Base-by-base conservation (phyloP, 1,139 yeast species). In the Nakaseomyces glabratus region DNA sequence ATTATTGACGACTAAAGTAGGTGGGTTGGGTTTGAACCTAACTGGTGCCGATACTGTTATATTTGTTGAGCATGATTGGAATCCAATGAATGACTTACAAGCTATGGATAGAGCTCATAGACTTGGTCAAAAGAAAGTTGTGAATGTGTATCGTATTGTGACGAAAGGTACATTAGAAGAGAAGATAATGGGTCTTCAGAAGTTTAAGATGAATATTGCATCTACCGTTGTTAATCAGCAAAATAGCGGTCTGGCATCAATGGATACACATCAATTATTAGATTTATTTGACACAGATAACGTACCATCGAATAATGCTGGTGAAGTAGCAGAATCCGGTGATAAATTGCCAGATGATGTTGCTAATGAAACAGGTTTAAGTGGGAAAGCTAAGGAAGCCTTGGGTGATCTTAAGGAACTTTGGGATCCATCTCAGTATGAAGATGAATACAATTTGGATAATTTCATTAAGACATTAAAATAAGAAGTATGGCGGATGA, bases 91-190 rank as follows among this genome's bases (percentile, higher is more conserved):
- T 55, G 99, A 93, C 65, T 67, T 93, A 41, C 99, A 93, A 58
- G 99, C 99, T 0, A 93, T 93, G 99, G 99, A 93, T 57, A 71
- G 99, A 53, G 98, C 98, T 0, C 99, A 93, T 60, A 72, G 99
- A 58, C 75, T 93, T 47, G 99, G 99, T 4, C 99, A 93, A 61
- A 86, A 86, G 65, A 90, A 88, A 57, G 96, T 90, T 24, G 99
- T 93, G 31, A 85, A 86, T 58, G 98, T 93, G 12, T 88, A 88
- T 55, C 69, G 97, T 49, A 69, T 93, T 47, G 84, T 93, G 48
- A 93, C 99, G 6, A 79, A 86, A 53, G 79, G 84, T 49, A 90
- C 98, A 0, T 66, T 93, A 45, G 99, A 93, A 58, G 98, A 90
- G 55, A 88, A 93, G 62, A 93, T 93, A 44, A 93, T 93, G 99